phyloP scores from a whole-genome alignment of 2,329 filamentous ascomycete species.

The Curvularia lunata region DNA sequence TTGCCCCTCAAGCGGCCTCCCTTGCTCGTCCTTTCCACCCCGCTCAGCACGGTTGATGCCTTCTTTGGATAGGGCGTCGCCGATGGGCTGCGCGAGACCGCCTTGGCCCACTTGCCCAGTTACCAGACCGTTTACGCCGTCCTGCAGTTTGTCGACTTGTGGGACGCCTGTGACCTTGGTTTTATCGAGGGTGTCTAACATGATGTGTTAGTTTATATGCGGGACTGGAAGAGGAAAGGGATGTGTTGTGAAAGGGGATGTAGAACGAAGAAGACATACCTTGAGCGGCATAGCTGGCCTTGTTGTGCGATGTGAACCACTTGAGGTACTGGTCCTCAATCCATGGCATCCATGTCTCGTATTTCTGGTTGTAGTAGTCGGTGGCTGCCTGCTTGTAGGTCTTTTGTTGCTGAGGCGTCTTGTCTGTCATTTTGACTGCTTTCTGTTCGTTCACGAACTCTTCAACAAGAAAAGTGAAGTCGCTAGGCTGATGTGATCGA shows the following conservation, averaged over 20 bases:
- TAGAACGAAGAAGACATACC: constrained; percentile 54
- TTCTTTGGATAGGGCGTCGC: constrained; percentile 67
- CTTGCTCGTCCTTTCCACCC: constrained; percentile 67
- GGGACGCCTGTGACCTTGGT: constrained; percentile 72
- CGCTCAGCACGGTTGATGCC: constrained; percentile 70
- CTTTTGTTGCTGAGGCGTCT: constrained; percentile 18
- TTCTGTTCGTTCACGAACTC: background rate
- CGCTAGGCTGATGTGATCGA: background rate
- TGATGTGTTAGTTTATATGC: background rate
- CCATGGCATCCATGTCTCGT: constrained; percentile 79
- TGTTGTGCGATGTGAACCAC: constrained; percentile 79
- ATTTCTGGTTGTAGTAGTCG: constrained; percentile 72
- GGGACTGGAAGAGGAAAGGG: background rate
- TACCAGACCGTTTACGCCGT: constrained; percentile 68
- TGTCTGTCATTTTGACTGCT: constrained; percentile 9
- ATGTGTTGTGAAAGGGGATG: background rate
- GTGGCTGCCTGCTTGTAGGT: constrained; percentile 41
- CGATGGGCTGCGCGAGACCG: constrained; percentile 68
- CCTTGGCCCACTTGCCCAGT: constrained; percentile 71
- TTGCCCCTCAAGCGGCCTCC: constrained; percentile 52
- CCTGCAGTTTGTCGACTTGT: constrained; percentile 72
- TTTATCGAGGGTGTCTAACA: constrained; percentile 68
- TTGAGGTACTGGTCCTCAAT: constrained; percentile 74
- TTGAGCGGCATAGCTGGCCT: constrained; percentile 73
- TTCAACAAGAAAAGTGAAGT: background rate